A percentile compares a stretch with the other conserved stretches of the same genome.
phyloP scores from a whole-genome alignment of 305 asterid genomes.

The Fraxinus platypoda region DNA sequence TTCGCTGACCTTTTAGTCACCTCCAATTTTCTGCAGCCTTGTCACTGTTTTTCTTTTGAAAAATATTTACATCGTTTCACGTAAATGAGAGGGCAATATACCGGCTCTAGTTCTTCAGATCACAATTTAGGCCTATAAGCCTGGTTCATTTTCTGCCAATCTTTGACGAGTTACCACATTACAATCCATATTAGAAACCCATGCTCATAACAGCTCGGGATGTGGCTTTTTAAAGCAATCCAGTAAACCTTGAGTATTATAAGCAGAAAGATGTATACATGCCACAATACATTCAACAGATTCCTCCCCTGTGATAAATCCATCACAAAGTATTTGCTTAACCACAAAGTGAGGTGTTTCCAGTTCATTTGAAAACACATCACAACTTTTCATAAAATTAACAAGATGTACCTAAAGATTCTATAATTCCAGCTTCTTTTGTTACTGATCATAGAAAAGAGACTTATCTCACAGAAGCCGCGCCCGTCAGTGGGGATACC shows the following conservation, averaged over 20 bases:
- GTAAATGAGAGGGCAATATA: neutral
- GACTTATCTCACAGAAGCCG: slow-evolving; percentile 20
- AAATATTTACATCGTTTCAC: neutral
- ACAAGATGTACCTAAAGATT: slow-evolving; percentile 29
- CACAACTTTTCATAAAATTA: slow-evolving; percentile 23
- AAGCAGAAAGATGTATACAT: neutral
- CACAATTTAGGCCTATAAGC: neutral
- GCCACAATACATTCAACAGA: neutral
- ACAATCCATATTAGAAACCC: neutral
- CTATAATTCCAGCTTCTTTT: slow-evolving; percentile 20
- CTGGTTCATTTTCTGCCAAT: neutral
- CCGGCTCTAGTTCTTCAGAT: neutral
- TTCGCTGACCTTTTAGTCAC: neutral
- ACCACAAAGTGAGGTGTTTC: neutral
- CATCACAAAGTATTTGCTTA: neutral
- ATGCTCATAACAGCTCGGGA: neutral
- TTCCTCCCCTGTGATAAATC: neutral
- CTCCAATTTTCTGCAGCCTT: neutral
- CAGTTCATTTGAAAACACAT: neutral
- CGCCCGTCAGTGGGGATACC: slow-evolving; percentile 20
- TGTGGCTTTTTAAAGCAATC: neutral
- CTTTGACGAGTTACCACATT: neutral
- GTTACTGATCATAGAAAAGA: slow-evolving; percentile 25
- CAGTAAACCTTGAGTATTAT: neutral
- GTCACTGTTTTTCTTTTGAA: neutral